Conservation (phyloP, 768 basidiomycete genomes). For the Boletus barrowsii region DNA sequence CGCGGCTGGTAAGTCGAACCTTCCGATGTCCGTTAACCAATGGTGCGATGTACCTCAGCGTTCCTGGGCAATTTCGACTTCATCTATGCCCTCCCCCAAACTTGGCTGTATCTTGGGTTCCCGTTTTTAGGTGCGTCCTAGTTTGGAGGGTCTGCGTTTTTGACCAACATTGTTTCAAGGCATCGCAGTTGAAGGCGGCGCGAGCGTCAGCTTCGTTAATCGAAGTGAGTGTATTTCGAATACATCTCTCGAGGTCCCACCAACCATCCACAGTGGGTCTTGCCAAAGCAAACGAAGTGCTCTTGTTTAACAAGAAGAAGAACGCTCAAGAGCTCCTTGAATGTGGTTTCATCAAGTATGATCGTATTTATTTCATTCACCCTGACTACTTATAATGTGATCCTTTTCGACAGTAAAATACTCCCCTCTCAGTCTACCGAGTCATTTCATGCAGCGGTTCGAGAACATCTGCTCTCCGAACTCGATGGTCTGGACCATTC, state of each 20-base stretch:
- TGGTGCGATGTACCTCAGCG: constrained; percentile 28
- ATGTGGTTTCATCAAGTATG: constrained; percentile 66
- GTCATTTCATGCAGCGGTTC: constrained; percentile 53
- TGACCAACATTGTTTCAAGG: constrained; percentile 36
- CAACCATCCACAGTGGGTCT: constrained; percentile 52
- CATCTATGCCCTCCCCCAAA: constrained; percentile 60
- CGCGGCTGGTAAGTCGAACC: constrained; percentile 47
- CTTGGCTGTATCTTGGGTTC: constrained; percentile 66
- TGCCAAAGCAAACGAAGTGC: constrained; percentile 66
- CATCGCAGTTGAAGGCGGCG: constrained; percentile 64
- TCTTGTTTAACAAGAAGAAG: constrained; percentile 69
- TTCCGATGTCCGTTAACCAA: neutral
- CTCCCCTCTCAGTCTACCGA: constrained; percentile 51
- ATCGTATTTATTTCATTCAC: neutral
- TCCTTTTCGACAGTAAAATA: constrained; percentile 45
- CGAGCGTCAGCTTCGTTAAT: constrained; percentile 67
- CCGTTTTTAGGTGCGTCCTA: constrained; percentile 50
- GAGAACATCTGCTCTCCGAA: constrained; percentile 47
- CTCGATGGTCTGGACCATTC: constrained; percentile 55
- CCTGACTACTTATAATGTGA: neutral
- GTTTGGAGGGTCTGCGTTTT: neutral
- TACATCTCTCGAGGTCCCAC: neutral
- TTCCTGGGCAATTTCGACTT: constrained; percentile 75
- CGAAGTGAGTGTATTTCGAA: constrained; percentile 43
- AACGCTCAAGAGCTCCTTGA: constrained; percentile 52